Evolutionary conservation across 106 monocot genomes (phyloP).

Genomic region (Acorus calamus): DNA sequence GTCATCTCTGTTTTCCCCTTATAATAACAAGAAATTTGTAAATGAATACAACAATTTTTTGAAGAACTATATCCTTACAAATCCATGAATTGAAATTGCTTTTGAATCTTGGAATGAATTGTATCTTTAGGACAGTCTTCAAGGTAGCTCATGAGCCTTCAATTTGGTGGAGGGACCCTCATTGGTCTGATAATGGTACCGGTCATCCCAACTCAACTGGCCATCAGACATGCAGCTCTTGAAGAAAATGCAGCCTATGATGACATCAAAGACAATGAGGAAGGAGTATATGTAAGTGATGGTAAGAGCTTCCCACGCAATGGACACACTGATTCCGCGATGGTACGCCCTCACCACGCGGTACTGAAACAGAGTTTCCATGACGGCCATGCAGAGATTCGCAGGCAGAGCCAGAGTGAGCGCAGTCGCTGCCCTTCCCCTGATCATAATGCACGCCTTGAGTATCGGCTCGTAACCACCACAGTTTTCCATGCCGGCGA

Average conservation of each 20-base stretch:
- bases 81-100: too few species aligned
- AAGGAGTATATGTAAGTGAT: conserved; percentile 63
- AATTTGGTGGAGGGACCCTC: background rate
- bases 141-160: conserved; percentile 8
- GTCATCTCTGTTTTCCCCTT: too few species aligned
- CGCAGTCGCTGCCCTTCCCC: conserved; percentile 34
- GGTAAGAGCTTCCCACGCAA: conserved; percentile 33
- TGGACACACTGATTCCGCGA: conserved; percentile 4
- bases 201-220: conserved; percentile 1
- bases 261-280: conserved; percentile 48
- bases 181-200: background rate
- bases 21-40: too few species aligned
- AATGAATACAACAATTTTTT: too few species aligned
- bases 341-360: conserved; percentile 34
- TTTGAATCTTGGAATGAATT: too few species aligned
- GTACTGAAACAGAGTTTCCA: conserved; percentile 73
- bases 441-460: conserved; percentile 45
- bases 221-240: conserved; percentile 31
- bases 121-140: background rate
- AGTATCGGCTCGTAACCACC: conserved; percentile 36
- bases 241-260: conserved; percentile 57
- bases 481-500: conserved; percentile 47
- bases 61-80: too few species aligned
- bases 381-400: conserved; percentile 39
- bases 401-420: conserved; percentile 51